These are phyloP conservation scores for Ramularia collo-cygni DNA, from an alignment of 2,329 filamentous ascomycete species.

Conservation along the genomic window DNA sequence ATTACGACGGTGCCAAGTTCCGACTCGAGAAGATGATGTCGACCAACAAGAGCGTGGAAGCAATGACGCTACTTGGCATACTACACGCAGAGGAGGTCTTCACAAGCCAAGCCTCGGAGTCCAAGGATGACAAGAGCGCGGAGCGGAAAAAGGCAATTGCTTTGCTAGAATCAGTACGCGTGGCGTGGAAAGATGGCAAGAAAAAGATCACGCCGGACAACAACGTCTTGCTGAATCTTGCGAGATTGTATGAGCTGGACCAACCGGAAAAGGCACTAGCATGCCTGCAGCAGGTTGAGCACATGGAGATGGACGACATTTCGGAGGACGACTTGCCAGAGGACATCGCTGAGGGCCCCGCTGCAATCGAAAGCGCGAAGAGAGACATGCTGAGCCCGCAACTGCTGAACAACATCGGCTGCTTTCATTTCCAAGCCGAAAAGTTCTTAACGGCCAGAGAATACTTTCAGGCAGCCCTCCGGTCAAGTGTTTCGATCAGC, in stretches of 20 bases:
- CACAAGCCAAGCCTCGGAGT: constrained; percentile 60
- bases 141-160: constrained; percentile 82
- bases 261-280: constrained; percentile 85
- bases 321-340: constrained; percentile 60
- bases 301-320: constrained; percentile 77
- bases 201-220: constrained; percentile 74
- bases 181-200: constrained; percentile 88
- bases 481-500: constrained; percentile 74
- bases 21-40: constrained; percentile 82
- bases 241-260: constrained; percentile 80
- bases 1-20: constrained; percentile 87
- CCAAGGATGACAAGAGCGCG: constrained; percentile 77
- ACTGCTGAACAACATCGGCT: constrained; percentile 93
- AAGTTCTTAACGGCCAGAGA: constrained; percentile 73
- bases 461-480: constrained; percentile 85
- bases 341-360: constrained; percentile 22
- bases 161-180: constrained; percentile 76
- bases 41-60: constrained; percentile 65
- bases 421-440: constrained; percentile 85
- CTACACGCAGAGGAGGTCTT: constrained; percentile 95
- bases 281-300: constrained; percentile 85
- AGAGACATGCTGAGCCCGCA: constrained; percentile 80
- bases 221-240: constrained; percentile 83
- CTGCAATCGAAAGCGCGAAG: constrained; percentile 43
- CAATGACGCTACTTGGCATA: constrained; percentile 85